Base-by-base conservation (phyloP, 768 basidiomycete species). In the Kwoniella heveanensis region DNA sequence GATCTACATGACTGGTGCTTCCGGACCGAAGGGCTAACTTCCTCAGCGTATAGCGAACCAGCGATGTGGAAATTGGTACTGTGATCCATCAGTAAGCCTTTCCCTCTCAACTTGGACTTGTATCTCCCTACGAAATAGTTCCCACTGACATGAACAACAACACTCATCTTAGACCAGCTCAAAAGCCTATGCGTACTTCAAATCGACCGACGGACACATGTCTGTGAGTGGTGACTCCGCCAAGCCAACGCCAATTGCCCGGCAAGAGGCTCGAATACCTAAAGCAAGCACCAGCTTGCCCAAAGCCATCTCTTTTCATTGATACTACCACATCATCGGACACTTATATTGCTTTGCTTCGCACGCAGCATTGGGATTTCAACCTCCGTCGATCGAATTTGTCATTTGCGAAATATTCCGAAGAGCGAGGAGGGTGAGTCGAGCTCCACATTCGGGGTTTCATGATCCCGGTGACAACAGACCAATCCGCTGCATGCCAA, bases 61-160 rank as follows among this genome's bases (percentile, higher is more conserved):
- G 73, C 86, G 95, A 24, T 96, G 93, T 72, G 95, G 95, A 2
- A 88, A 88, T 7, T 98, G 94, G 94, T 97, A 96, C 77, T 86
- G 88, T 6, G 84, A 92, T 70, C 90, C 92, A 21, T 62, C 70
- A 7, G 84, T 87, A 60, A 15, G 70, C 70, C 19, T 27, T 36
- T 6, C 26, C 19, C 25, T 13, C 36, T 19, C n/a, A n/a, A n/a
- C n/a, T n/a, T n/a, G n/a, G n/a, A n/a, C n/a, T n/a, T n/a, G n/a
- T n/a, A n/a, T n/a, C n/a, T n/a, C n/a, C n/a, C n/a, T n/a, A n/a
- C n/a, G n/a, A n/a, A n/a, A n/a, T n/a, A n/a, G n/a, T n/a, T n/a
- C n/a, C n/a, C n/a, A n/a, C n/a, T n/a, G n/a, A n/a, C n/a, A n/a
- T n/a, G n/a, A n/a, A n/a, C n/a, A n/a, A n/a, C n/a, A n/a, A n/a